phyloP scores from a whole-genome alignment of 2,329 filamentous ascomycete species.

The Stachybotrys elegans region DNA sequence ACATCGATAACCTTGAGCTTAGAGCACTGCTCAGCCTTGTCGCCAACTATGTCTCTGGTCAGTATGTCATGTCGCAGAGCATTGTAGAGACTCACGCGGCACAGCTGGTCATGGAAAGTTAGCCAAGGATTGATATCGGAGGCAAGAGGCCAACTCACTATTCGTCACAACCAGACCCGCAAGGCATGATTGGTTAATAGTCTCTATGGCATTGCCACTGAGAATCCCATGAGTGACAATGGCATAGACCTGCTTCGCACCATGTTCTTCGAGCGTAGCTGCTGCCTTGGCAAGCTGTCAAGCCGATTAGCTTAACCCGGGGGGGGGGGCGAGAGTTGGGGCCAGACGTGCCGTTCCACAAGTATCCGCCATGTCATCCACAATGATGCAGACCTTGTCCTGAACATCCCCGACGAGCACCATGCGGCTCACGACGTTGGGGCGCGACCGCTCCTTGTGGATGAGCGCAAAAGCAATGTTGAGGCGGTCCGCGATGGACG shows the following conservation, averaged over 20 bases:
- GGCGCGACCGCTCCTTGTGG: conserved; percentile 86
- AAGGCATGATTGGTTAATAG: conserved; percentile 72
- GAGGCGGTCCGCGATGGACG: conserved; percentile 86
- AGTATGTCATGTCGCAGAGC: conserved; percentile 1
- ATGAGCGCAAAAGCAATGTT: conserved; percentile 91
- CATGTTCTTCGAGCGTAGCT: conserved; percentile 79
- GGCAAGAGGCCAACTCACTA: conserved; percentile 38
- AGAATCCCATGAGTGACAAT: conserved; percentile 95
- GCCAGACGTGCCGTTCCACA: conserved; percentile 63
- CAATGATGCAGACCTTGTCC: conserved; percentile 88
- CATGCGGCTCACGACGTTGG: conserved; percentile 87
- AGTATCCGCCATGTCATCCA: conserved; percentile 97
- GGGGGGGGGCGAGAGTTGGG: not conserved
- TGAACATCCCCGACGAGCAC: conserved; percentile 89
- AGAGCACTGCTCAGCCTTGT: conserved; percentile 73
- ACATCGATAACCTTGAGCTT: conserved; percentile 90
- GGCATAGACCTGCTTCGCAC: conserved; percentile 82
- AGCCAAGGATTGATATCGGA: conserved; percentile 12
- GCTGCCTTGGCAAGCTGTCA: conserved; percentile 68
- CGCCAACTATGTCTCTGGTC: conserved; percentile 48
- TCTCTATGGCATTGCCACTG: conserved; percentile 82
- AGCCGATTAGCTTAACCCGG: not conserved
- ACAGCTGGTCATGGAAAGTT: conserved; percentile 25
- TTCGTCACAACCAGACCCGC: conserved; percentile 85
- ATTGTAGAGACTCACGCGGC: conserved; percentile 26